Conservation (phyloP, 2,329 filamentous ascomycete genomes). For the Ophiostoma triangulosporum region DNA sequence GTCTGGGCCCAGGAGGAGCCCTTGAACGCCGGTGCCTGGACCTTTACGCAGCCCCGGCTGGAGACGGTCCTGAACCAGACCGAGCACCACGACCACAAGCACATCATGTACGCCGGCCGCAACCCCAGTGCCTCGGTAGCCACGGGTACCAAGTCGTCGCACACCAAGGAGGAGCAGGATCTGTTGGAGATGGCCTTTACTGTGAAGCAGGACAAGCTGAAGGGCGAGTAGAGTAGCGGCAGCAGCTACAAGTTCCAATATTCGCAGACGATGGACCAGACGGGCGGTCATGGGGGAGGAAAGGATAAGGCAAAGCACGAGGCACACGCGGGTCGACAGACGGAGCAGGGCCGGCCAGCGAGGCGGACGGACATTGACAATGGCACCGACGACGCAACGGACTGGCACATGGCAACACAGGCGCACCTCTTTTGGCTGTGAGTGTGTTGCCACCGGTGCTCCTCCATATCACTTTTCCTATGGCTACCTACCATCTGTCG, state of each 20-base stretch:
- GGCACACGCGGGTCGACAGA: not conserved
- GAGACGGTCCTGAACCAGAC: constrained; percentile 94
- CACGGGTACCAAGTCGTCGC: constrained; percentile 76
- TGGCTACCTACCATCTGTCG: not conserved
- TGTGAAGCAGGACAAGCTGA: constrained; percentile 55
- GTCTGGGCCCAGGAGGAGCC: constrained; percentile 98
- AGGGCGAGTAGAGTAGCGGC: constrained; percentile 40
- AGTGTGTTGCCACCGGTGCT: no score
- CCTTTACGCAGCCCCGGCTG: constrained; percentile 90
- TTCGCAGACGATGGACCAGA: not conserved
- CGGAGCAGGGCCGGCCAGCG: not conserved
- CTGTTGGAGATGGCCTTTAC: constrained; percentile 54
- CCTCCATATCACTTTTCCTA: not conserved
- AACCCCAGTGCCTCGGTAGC: constrained; percentile 89
- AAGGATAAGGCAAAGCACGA: not conserved
- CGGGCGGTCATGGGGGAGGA: not conserved
- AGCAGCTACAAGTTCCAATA: not conserved
- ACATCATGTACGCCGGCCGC: constrained; percentile 93
- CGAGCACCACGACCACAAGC: constrained; percentile 80
- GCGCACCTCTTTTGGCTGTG: not conserved
- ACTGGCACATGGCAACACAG: not conserved
- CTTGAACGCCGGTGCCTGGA: constrained; percentile 93
- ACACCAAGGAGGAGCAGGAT: constrained; percentile 87
- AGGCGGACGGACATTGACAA: not conserved
- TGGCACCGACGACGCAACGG: not conserved